Base-by-base conservation (phyloP, 106 monocot species). In the Chionographis japonica region DNA sequence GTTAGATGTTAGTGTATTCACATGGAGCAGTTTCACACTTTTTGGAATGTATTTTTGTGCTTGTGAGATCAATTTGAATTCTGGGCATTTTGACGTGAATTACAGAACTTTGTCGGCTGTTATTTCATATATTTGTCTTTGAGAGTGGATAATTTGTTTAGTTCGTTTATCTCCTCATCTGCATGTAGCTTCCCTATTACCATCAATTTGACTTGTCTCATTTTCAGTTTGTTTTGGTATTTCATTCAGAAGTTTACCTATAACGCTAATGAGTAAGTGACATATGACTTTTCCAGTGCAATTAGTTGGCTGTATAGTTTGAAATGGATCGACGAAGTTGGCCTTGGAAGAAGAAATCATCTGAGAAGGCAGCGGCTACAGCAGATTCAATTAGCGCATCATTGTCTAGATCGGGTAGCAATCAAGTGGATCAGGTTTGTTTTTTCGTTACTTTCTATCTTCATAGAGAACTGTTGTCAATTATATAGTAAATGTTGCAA, bases 331-430 rank as follows among this genome's bases (percentile, higher is more conserved):
- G 61, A 2, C 67, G 75, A 70, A 75, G 80, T 54, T 80, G 80
- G 80, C 80, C 75, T 66, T 80, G 80, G 80, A 80, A 75, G 57
- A 80, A 61, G 61, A 80, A 75, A 66, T 71, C 75, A 54, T 80
- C 80, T 14, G 74, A 80, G 19, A 75, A 71, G 63, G 17, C 60
- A 20, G 56, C 35, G 15, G 37, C 59, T 39, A 19, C 52, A 19
- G 8, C 52, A 39, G 43, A 77, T 67, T 58, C 70, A 12, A 12
- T 54, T 15, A 50, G 10, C 19, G 35, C 15, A 12, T 20, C 51
- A 6, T 69, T 35, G 4, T 40, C 71, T 2, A 52, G 16, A 9
- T 50, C 51, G 10, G 60, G 51, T 52, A n/a, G 36, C 37, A 71
- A 61, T 39, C 50, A 71, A 71, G 51, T 3, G 2, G 71, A 71